Evolutionary conservation across 2,329 filamentous ascomycete species (phyloP), one percentile per base, ranked within the genome.

Genomic region (Blastomyces emzantsi): DNA sequence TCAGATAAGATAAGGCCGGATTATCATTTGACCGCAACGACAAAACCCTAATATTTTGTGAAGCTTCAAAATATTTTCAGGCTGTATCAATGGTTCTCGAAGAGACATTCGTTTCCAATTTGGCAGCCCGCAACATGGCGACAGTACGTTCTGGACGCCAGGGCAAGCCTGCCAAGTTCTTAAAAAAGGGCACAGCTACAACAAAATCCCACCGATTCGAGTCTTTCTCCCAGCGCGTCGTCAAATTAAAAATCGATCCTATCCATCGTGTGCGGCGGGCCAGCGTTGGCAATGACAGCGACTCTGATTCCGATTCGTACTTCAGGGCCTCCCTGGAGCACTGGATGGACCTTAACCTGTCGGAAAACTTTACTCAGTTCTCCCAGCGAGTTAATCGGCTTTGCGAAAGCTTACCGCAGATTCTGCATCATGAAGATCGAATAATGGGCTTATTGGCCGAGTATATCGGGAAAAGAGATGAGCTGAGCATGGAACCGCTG

Each of bases 301-400:
- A 88, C 71, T 85, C 87, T 65, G 82, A 87, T 28, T 85, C 87
- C 36, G 89, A 89, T n/a, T 97, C 93, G 25, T 94, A 96, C 77
- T 92, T 99, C 70, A 85, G 87, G 69, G 87, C 86, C 56, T 87
- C 90, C 1, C 80, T 97, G 67, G 86, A 92, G 67, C 90, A 90
- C 83, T 99, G 94, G 94, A 80, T 84, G 62, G 94, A 97, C 70
- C 84, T 96, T 75, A 97, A 97, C 77, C 81, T 97, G 66, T 92
- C 93, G 19, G 87, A 89, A 67, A 84, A 82, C 45, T 99, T 96
- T 72, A 85, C 85, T 59, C 80, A 82, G 52, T 97, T 99, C 77
- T 84, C 87, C 69, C 85, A 87, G 67, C 85, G 90, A 73, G 86
- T 90, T 57, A 81, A 84, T 69, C 87, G 90, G 62, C 82, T 96